These are phyloP conservation scores for Aspergillus avenaceus DNA, from an alignment of 495 filamentous ascomycete species.

Conservation along the genomic window DNA sequence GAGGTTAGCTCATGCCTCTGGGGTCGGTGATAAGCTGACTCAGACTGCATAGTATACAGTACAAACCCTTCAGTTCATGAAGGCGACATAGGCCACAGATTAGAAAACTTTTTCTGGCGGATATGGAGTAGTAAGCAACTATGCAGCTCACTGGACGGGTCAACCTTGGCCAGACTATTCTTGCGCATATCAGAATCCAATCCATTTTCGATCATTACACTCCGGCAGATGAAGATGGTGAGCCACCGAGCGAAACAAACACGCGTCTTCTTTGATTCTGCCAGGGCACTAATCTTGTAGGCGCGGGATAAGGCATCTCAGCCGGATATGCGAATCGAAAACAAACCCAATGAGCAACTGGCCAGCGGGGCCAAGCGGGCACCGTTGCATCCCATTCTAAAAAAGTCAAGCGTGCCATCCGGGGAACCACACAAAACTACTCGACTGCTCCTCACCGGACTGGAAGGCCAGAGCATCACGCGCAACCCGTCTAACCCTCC, in stretches of 20 bases:
- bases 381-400: constrained; percentile 36
- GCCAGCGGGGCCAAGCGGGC: constrained; percentile 3
- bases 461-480: constrained; percentile 26
- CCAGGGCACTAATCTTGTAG: neutral
- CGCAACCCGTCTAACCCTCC: constrained; percentile 31
- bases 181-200: constrained; percentile 33
- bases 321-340: constrained; percentile 1
- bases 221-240: constrained; percentile 2
- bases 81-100: constrained; percentile 36
- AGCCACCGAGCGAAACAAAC: too few species aligned
- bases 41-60: constrained; percentile 35
- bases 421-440: constrained; percentile 31
- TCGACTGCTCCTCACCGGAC: constrained; percentile 27
- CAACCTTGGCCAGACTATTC: constrained; percentile 38
- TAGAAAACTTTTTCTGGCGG: constrained; percentile 54
- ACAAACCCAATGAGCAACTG: constrained; percentile 6
- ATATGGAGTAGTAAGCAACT: constrained; percentile 41
- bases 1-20: constrained; percentile 45
- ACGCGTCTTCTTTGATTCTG: neutral
- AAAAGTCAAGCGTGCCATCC: constrained; percentile 26
- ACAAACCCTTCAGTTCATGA: constrained; percentile 33
- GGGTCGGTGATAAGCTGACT: constrained; percentile 1
- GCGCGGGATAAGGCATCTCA: constrained; percentile 3
- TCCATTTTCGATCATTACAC: neutral
- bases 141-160: constrained; percentile 21